phyloP scores from a whole-genome alignment of 306 rosid genomes.

The Trifolium fragiferum region DNA sequence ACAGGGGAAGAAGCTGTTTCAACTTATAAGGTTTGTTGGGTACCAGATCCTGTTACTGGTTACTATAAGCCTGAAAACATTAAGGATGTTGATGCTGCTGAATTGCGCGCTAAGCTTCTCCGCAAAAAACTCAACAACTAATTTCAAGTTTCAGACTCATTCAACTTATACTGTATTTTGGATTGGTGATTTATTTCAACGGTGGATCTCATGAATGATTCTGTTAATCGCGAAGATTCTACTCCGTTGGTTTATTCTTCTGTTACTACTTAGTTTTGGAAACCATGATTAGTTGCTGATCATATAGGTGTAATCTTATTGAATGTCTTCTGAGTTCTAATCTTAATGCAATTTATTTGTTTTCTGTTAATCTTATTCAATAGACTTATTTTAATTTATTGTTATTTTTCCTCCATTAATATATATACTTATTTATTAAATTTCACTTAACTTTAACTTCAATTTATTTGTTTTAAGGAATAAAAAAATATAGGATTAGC shows the following conservation, averaged over 20 bases:
- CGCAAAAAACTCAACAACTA: conserved; percentile 47
- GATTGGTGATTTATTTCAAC: too few species aligned
- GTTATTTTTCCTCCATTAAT: too few species aligned
- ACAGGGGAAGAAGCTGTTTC: conserved; percentile 49
- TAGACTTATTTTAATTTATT: too few species aligned
- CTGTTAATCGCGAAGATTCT: not conserved
- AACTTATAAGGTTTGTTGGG: conserved; percentile 73
- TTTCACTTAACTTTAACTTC: too few species aligned
- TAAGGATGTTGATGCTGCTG: conserved; percentile 74
- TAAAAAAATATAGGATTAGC: too few species aligned
- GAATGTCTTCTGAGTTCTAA: too few species aligned
- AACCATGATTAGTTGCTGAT: not conserved
- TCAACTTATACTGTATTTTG: too few species aligned
- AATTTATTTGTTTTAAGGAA: too few species aligned
- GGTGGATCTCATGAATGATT: not conserved
- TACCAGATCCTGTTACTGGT: conserved; percentile 91
- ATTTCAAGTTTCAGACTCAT: not conserved
- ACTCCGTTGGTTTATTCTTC: not conserved
- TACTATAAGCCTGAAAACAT: conserved; percentile 74
- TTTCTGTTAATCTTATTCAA: too few species aligned
- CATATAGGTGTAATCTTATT: too few species aligned
- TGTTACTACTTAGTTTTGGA: not conserved
- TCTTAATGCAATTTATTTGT: too few species aligned
- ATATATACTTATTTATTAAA: too few species aligned
- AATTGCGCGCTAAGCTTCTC: conserved; percentile 68